phyloP scores from a whole-genome alignment of 1,284 basidiomycete species.

The Cutaneotrichosporon sp. region DNA sequence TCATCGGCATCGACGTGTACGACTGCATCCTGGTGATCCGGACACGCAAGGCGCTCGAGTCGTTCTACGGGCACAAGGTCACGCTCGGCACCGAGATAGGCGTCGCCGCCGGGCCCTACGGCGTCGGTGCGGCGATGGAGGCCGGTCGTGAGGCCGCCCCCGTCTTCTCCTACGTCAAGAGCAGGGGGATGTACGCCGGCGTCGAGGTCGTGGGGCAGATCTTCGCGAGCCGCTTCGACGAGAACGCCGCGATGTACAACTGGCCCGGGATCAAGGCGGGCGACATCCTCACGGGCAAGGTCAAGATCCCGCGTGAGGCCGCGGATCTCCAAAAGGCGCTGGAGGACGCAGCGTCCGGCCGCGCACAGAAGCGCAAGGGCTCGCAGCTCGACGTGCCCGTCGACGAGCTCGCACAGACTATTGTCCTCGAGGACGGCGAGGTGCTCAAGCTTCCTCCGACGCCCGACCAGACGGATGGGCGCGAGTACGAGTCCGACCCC shows the following conservation, averaged over 20 bases:
- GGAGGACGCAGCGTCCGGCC: constrained; percentile 58
- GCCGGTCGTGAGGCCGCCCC: constrained; percentile 55
- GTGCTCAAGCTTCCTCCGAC: constrained; percentile 56
- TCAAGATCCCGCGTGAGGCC: constrained; percentile 55
- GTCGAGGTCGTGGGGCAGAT: constrained; percentile 56
- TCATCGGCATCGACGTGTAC: constrained; percentile 56
- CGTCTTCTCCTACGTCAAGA: constrained; percentile 54
- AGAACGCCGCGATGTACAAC: constrained; percentile 53
- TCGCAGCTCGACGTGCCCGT: constrained; percentile 43
- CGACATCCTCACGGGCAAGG: constrained; percentile 55
- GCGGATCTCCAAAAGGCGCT: constrained; percentile 54
- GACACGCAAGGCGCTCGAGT: constrained; percentile 56
- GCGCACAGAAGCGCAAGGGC: constrained; percentile 54
- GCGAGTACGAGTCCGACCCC: constrained; percentile 46
- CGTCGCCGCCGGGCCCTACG: constrained; percentile 59
- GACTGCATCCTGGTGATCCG: constrained; percentile 57
- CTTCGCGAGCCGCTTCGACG: constrained; percentile 53
- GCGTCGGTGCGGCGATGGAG: constrained; percentile 57
- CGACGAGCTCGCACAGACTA: constrained; percentile 20
- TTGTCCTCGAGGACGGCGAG: constrained; percentile 49
- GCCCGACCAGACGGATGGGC: constrained; percentile 49
- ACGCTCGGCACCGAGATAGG: constrained; percentile 58
- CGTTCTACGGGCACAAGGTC: constrained; percentile 58
- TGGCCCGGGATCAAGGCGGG: constrained; percentile 55
- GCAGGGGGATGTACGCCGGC: constrained; percentile 56